phyloP scores from a whole-genome alignment of 768 basidiomycete species.

The Tephrocybe sp. region DNA sequence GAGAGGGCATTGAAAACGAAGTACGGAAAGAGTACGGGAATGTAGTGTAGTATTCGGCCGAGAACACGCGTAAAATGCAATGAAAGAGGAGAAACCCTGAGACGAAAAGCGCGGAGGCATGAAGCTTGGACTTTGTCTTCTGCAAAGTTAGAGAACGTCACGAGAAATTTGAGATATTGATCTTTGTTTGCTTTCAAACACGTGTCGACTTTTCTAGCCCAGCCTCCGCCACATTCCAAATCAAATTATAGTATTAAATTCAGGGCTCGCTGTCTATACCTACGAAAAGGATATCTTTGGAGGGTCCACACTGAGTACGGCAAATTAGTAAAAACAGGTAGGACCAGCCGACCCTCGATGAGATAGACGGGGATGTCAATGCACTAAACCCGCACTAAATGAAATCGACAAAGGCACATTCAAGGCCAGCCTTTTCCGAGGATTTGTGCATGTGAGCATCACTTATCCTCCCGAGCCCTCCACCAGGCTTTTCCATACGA shows the following conservation, averaged over 20 bases:
- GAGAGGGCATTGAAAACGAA: slow-evolving; percentile 34
- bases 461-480: slow-evolving; percentile 39
- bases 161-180: slow-evolving; percentile 35
- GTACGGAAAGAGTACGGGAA: slow-evolving; percentile 36
- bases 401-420: too few relatives aligned
- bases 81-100: slow-evolving; percentile 50
- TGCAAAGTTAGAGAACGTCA: slow-evolving; percentile 4
- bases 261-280: too few relatives aligned
- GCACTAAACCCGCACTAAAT: too few relatives aligned
- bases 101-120: slow-evolving; percentile 53
- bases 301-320: too few relatives aligned
- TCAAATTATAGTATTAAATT: too few relatives aligned
- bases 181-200: slow-evolving; percentile 19
- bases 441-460: background rate
- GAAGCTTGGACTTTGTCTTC: slow-evolving; percentile 15
- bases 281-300: too few relatives aligned
- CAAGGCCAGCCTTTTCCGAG: too few relatives aligned
- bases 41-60: slow-evolving; percentile 28
- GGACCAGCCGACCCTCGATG: too few relatives aligned
- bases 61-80: slow-evolving; percentile 57
- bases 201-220: slow-evolving; percentile 1
- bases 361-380: too few relatives aligned
- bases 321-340: too few relatives aligned
- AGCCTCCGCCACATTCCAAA: too few relatives aligned
- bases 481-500: slow-evolving; percentile 91